These are phyloP conservation scores for Candida sphagnicola DNA, from an alignment of 805 yeast species.

Conservation along the genomic window DNA sequence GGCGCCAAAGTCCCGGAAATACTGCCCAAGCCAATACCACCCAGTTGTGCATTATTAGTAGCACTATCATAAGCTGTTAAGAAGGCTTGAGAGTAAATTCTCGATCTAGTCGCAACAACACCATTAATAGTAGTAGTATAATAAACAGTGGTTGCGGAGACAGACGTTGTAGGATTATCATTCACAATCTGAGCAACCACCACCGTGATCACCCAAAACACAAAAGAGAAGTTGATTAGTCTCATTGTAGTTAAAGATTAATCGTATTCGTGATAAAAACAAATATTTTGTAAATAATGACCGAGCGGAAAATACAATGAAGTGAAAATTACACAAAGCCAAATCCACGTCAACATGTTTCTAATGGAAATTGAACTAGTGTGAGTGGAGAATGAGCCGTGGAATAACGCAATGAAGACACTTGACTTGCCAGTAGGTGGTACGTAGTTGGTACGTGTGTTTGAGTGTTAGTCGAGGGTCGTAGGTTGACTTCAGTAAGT, in stretches of 20 bases:
- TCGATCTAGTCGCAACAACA: conserved; percentile 17
- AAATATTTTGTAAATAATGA: too few species aligned
- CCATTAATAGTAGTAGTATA: conserved; percentile 33
- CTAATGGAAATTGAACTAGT: too few species aligned
- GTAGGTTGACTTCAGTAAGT: too few species aligned
- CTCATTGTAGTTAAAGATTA: neutral
- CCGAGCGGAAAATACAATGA: neutral
- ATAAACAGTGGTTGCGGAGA: conserved; percentile 27
- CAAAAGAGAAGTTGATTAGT: neutral
- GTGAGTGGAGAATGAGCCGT: too few species aligned
- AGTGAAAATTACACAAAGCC: neutral
- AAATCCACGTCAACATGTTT: too few species aligned
- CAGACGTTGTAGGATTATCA: conserved; percentile 12
- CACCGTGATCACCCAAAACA: neutral
- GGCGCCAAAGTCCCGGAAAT: conserved; percentile 25
- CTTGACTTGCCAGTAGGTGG: too few species aligned
- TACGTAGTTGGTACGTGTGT: too few species aligned
- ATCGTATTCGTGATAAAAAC: neutral
- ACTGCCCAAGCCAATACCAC: conserved; percentile 29
- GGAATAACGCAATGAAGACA: too few species aligned
- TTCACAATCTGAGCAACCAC: conserved; percentile 8
- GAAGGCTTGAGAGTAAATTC: conserved; percentile 24
- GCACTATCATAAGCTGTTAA: conserved; percentile 17
- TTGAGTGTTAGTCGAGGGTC: too few species aligned
- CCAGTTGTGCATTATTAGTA: conserved; percentile 18